Evolutionary conservation across 768 basidiomycete species (phyloP).

Genomic region (Kwoniella newhampshirensis): DNA sequence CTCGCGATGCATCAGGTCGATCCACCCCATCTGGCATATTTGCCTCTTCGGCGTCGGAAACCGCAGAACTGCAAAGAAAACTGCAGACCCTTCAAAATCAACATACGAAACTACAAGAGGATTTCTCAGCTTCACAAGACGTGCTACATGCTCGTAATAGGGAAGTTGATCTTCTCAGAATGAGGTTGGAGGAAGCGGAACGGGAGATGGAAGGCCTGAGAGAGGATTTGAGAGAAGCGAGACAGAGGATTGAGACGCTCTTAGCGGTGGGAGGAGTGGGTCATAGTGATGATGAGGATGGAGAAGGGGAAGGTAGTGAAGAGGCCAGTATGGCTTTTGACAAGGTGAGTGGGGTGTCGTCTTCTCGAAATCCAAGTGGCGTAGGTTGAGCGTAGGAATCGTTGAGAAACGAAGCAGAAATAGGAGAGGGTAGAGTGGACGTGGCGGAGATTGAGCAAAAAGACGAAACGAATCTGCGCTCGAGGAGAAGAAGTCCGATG

Average conservation of each 20-base stretch:
- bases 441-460: too few relatives aligned
- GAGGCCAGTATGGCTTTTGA: conserved; percentile 49
- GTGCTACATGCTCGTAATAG: conserved; percentile 47
- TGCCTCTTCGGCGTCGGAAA: conserved; percentile 12
- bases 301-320: conserved; percentile 29
- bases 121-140: conserved; percentile 47
- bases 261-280: conserved; percentile 33
- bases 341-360: conserved; percentile 38
- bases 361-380: background rate
- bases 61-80: conserved; percentile 35
- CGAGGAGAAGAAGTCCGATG: too few relatives aligned
- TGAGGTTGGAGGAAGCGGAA: conserved; percentile 44
- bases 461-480: too few relatives aligned
- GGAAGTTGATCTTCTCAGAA: conserved; percentile 49
- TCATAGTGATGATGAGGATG: conserved; percentile 16
- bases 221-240: conserved; percentile 46
- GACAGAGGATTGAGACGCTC: conserved; percentile 40
- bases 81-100: conserved; percentile 38
- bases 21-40: conserved; percentile 36
- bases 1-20: conserved; percentile 45
- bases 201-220: conserved; percentile 40
- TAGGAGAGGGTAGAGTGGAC: background rate
- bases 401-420: too few relatives aligned
- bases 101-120: conserved; percentile 45
- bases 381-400: too few relatives aligned